A percentile compares a stretch with the other conserved stretches of the same genome.
These are phyloP conservation scores for Trichoderma koningiopsis DNA, from an alignment of 2,329 filamentous ascomycete species.

Conservation along the genomic window DNA sequence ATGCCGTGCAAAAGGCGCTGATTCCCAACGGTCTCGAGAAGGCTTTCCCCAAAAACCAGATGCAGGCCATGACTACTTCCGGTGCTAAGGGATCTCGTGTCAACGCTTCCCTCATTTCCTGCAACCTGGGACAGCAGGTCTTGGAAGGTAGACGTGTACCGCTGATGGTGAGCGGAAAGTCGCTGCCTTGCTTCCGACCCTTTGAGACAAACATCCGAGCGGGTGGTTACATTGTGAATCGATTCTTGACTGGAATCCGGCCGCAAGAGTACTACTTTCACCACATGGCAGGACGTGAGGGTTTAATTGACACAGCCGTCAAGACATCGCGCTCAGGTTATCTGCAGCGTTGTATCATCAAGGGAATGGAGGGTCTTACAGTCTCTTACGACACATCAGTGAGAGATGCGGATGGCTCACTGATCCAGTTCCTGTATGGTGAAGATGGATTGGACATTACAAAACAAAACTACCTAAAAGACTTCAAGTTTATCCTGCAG, in stretches of 20 bases:
- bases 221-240: constrained; percentile 90
- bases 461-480: constrained; percentile 86
- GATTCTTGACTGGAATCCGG: constrained; percentile 96
- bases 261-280: constrained; percentile 99
- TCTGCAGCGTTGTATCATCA: constrained; percentile 93
- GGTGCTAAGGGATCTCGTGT: constrained; percentile 92
- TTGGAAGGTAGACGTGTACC: constrained; percentile 93
- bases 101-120: constrained; percentile 97
- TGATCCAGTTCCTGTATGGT: constrained; percentile 95
- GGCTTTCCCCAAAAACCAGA: constrained; percentile 93
- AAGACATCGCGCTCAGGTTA: constrained; percentile 98
- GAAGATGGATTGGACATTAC: constrained; percentile 94
- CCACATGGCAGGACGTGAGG: constrained; percentile 98
- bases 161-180: constrained; percentile 97
- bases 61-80: constrained; percentile 98
- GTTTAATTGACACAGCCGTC: constrained; percentile 97
- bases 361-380: constrained; percentile 93
- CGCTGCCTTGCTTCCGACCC: constrained; percentile 87
- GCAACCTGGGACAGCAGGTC: constrained; percentile 95
- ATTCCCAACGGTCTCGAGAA: constrained; percentile 84
- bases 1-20: constrained; percentile 74
- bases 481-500: constrained; percentile 87
- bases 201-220: constrained; percentile 88
- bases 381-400: constrained; percentile 95
- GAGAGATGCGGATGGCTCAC: constrained; percentile 86